Percentiles rank a stretch among this genome's conserved stretches.
These are phyloP conservation scores for Fusarium camptoceras DNA, from an alignment of 2,329 filamentous ascomycete genomes.

Conservation along the genomic window DNA sequence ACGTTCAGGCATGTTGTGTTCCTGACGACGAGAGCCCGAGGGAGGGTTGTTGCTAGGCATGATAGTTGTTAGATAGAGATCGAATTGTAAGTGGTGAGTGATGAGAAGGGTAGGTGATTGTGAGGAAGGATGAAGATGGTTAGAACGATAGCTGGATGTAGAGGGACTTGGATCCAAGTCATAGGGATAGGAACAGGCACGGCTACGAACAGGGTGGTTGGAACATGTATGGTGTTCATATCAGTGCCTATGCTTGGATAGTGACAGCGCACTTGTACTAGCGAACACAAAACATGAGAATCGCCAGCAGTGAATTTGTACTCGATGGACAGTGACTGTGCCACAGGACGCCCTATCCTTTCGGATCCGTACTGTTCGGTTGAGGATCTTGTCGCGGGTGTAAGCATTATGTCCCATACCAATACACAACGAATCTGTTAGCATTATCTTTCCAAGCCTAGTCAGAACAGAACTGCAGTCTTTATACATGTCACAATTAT, in stretches of 20 bases:
- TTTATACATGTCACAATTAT: no score
- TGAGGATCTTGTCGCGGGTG: fast-evolving
- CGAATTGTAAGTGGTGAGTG: neutral
- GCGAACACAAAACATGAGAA: neutral
- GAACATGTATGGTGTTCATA: neutral
- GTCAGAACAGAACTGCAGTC: no score
- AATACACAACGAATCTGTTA: fast-evolving
- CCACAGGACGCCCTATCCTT: fast-evolving
- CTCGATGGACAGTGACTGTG: neutral
- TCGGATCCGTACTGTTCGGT: neutral
- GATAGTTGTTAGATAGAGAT: neutral
- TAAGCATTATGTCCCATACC: neutral
- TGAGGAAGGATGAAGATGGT: neutral
- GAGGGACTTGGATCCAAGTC: neutral
- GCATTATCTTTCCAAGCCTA: no score
- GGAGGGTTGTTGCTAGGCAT: neutral
- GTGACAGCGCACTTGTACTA: neutral
- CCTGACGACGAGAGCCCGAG: neutral
- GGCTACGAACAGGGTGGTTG: neutral
- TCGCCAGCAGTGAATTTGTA: no score
- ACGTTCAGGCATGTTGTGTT: neutral
- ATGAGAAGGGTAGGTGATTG: neutral
- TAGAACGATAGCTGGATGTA: neutral
- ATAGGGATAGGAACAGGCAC: neutral
- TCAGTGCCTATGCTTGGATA: neutral